Evolutionary conservation across 441 rosid genomes (phyloP).

Genomic region (Populus trichocarpa): DNA sequence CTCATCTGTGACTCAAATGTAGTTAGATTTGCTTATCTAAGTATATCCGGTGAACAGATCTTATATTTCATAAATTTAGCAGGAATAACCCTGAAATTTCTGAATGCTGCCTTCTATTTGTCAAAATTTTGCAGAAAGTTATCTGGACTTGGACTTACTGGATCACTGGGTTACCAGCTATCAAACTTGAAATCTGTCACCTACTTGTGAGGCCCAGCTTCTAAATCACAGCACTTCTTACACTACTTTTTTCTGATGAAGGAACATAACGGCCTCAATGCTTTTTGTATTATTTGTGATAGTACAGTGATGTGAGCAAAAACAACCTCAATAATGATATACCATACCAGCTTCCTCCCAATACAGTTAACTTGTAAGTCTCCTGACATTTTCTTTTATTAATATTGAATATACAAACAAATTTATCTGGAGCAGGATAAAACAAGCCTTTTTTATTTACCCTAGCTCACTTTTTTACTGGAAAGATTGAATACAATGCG

Average conservation of each 20-base stretch:
- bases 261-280: constrained; percentile 19
- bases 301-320: constrained; percentile 81
- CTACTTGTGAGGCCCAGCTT: constrained; percentile 55
- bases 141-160: constrained; percentile 64
- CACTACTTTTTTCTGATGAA: neutral
- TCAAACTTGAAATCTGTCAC: constrained; percentile 77
- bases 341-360: constrained; percentile 95
- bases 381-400: neutral
- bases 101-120: neutral
- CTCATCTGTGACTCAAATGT: constrained; percentile 81
- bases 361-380: constrained; percentile 57
- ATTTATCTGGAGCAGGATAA: neutral
- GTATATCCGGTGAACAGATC: neutral
- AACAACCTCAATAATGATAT: constrained; percentile 76
- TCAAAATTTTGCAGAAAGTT: constrained; percentile 46
- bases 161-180: constrained; percentile 82
- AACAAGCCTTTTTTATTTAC: neutral
- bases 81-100: neutral
- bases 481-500: neutral
- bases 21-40: neutral
- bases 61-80: neutral
- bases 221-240: constrained; percentile 2
- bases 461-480: neutral
- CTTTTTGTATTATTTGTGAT: constrained; percentile 34
- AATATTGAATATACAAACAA: too few relatives aligned